A percentile compares a stretch with the other conserved stretches of the same genome.
Conservation (phyloP, 768 basidiomycete species). For the Boletus coccyginus region DNA sequence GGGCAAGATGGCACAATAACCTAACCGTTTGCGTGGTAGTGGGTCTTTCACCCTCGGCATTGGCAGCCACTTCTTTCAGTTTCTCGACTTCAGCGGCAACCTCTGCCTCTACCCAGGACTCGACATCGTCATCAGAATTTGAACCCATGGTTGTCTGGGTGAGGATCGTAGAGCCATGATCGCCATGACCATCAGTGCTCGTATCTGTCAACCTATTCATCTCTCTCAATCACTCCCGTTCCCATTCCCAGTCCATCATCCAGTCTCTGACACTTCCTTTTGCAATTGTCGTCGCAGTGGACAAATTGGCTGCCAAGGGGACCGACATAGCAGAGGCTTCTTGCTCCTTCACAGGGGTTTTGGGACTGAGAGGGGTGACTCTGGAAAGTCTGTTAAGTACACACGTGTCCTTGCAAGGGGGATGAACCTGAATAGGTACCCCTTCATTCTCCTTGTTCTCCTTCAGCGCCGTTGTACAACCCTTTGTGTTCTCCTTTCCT, state of each 20-base stretch:
- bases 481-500: constrained; percentile 22
- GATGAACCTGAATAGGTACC: background rate
- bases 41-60: constrained; percentile 4
- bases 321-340: constrained; percentile 7
- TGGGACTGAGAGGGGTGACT: constrained; percentile 9
- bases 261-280: constrained; percentile 49
- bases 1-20: too few relatives aligned
- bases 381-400: background rate
- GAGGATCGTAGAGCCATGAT: constrained; percentile 29
- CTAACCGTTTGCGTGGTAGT: constrained; percentile 11
- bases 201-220: constrained; percentile 61
- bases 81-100: constrained; percentile 17
- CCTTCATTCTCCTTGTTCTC: constrained; percentile 31
- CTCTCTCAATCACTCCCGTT: constrained; percentile 66
- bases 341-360: constrained; percentile 16
- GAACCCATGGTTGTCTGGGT: constrained; percentile 13
- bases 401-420: constrained; percentile 7
- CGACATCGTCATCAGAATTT: constrained; percentile 27
- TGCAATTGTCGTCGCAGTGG: constrained; percentile 13
- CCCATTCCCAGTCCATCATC: constrained; percentile 75
- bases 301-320: constrained; percentile 17
- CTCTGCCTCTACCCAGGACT: constrained; percentile 25
- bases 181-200: constrained; percentile 40
- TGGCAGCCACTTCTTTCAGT: background rate
- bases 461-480: constrained; percentile 13